Evolutionary conservation across 1,139 yeast species (phyloP), one percentile per base, ranked within the genome.

Genomic region (Fermentozyma sake): DNA sequence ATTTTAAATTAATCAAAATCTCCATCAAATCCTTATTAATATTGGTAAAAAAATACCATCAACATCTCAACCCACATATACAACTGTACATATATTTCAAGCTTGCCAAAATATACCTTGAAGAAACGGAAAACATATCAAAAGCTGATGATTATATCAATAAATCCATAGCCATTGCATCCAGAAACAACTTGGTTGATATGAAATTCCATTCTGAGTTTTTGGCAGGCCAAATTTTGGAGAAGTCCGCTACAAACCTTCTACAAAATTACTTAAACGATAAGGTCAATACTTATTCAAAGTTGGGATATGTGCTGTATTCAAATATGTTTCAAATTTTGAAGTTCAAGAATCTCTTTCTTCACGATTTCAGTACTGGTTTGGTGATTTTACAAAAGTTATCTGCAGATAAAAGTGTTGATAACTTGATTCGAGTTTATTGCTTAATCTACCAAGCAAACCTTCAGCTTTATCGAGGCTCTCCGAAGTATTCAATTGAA

Each of bases 121-220:
- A 41, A 13, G 78, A 72, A 33, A 71, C 76, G 0, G 50, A 49
- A 9, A 58, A 61, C 31, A 35, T 49, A 9, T 58, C 56, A 20
- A 37, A 49, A 15, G 76, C 77, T 0, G 67, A 65, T 16, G 57
- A 52, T 3, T 61, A 59, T 30, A 51, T 61, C n/a, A 52, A 50
- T 23, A 50, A 49, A 33, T 70, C 74, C 3, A 44, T 67, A 2
- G 39, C 53, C 1, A 37, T 69, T 4, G 52, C 72, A 5, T 39
- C 46, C 8, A 47, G 69, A 28, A 56, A 52, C 33, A 35, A 42
- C 13, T 33, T 52, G n/a, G 17, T 31, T 1, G 31, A 32, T 3
- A 27, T 50, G 12, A 46, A 48, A 25, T 48, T 63, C 14, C 44
- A 48, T 18, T 39, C 60, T 19, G 67, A 65, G 27, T 46, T 59